phyloP scores from a whole-genome alignment of 1,139 yeast species.

The Trichomonascaceae sp. region DNA sequence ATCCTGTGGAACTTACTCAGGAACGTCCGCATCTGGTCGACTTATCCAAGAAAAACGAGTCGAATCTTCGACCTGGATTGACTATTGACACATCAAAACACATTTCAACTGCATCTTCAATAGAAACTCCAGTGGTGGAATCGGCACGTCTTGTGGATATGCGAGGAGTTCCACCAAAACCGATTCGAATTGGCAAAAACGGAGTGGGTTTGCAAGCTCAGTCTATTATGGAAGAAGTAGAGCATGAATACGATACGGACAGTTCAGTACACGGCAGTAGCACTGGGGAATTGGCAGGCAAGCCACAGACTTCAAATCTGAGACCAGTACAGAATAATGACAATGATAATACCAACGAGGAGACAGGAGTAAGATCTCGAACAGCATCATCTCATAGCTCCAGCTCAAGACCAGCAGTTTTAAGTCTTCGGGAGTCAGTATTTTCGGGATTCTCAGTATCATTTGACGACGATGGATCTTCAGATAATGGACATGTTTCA shows the following conservation, averaged over 20 bases:
- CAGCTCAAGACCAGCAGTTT: conserved; percentile 1
- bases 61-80: conserved; percentile 9
- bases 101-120: conserved; percentile 1
- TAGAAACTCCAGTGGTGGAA: not conserved
- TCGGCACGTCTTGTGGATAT: not conserved
- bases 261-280: not conserved
- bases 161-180: not conserved
- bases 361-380: not conserved
- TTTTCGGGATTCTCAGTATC: conserved; percentile 24
- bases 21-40: conserved; percentile 29
- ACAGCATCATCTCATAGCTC: not conserved
- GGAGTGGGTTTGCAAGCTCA: conserved; percentile 21
- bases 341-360: not conserved
- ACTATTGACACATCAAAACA: conserved; percentile 5
- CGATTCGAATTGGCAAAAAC: conserved; percentile 21
- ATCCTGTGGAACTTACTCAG: conserved; percentile 27
- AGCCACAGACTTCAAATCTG: not conserved
- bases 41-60: conserved; percentile 8
- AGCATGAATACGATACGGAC: conserved; percentile 13
- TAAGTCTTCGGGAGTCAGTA: conserved; percentile 14
- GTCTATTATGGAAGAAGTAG: conserved; percentile 19
- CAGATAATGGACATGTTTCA: not conserved
- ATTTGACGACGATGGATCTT: conserved; percentile 17
- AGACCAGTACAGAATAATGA: not conserved
- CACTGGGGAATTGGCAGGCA: not conserved